A percentile compares a stretch with the other conserved stretches of the same genome.
These are phyloP conservation scores for Nemophila menziesii DNA, from an alignment of 257 asterid genomes.

Conservation along the genomic window DNA sequence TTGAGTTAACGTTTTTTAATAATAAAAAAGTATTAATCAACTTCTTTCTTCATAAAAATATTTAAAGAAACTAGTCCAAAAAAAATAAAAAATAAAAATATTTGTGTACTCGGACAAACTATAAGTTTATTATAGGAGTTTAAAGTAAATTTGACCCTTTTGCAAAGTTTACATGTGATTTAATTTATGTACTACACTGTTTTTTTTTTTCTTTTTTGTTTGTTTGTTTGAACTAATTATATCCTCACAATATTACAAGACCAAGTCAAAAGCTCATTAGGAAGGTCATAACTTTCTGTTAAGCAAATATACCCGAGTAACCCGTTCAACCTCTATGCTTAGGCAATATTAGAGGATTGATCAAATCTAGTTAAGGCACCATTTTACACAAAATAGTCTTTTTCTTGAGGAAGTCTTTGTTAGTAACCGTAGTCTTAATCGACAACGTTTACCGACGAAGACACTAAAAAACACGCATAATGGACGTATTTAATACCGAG, in stretches of 20 bases:
- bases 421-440: no score
- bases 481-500: constrained; percentile 51
- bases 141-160: not conserved
- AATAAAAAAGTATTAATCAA: no score
- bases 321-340: not conserved
- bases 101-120: no score
- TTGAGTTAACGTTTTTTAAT: no score
- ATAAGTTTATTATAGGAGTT: no score
- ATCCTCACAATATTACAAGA: not conserved
- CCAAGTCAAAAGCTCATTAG: not conserved
- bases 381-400: not conserved
- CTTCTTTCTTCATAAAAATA: no score
- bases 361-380: not conserved
- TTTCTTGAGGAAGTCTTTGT: not conserved
- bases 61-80: no score
- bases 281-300: not conserved
- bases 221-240: not conserved
- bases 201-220: no score
- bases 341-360: not conserved
- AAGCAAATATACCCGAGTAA: not conserved
- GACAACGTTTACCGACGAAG: not conserved
- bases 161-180: no score
- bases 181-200: no score
- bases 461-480: not conserved
- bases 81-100: no score